phyloP scores from a whole-genome alignment of 108 stramenopile species.

The Heterococcus sp. region DNA sequence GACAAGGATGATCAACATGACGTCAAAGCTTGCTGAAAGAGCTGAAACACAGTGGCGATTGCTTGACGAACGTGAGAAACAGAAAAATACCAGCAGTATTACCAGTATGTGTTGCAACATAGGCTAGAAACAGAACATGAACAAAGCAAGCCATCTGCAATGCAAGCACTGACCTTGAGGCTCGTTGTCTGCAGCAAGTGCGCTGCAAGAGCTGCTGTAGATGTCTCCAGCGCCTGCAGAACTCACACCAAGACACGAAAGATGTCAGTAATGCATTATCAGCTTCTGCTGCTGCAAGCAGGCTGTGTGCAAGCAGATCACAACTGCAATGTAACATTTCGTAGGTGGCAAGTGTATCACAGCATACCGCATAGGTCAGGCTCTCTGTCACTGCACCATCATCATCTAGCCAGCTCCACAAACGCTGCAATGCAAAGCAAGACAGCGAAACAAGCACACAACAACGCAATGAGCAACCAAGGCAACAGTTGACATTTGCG shows the following conservation, averaged over 20 bases:
- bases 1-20: background rate
- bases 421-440: background rate
- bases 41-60: too few species aligned
- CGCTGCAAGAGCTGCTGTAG: too few species aligned
- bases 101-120: conserved; percentile 73
- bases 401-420: conserved; percentile 41
- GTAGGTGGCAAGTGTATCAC: too few species aligned
- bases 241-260: too few species aligned
- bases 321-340: too few species aligned
- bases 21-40: background rate
- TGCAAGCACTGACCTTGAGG: background rate
- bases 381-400: conserved; percentile 8
- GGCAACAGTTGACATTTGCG: background rate
- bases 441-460: background rate
- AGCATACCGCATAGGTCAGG: conserved; percentile 18
- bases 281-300: background rate
- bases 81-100: too few species aligned
- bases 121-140: conserved; percentile 71
- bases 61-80: too few species aligned
- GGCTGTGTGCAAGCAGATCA: background rate
- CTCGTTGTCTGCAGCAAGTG: background rate
- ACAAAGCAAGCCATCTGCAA: background rate
- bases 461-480: background rate
- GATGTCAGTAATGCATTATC: background rate
- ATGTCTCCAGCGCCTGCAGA: too few species aligned